Evolutionary conservation across 805 yeast species (phyloP).

Genomic region (Brettanomyces sp.): DNA sequence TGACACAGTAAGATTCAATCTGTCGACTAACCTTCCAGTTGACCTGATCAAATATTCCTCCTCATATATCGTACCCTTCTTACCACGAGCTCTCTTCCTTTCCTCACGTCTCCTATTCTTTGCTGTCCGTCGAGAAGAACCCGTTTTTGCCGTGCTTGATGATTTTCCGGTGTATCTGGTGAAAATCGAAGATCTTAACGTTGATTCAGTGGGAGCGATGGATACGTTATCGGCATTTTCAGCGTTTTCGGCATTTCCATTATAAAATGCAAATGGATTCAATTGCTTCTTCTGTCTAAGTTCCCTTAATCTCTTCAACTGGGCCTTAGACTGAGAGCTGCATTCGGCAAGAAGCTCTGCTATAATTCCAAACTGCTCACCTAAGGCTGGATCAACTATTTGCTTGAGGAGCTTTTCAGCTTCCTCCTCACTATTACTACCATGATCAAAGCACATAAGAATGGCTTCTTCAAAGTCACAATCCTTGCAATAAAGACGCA

Average conservation of each 20-base stretch:
- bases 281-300: conserved; percentile 71
- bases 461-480: conserved; percentile 71
- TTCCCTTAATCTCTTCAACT: conserved; percentile 74
- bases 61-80: conserved; percentile 95
- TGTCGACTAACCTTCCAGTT: conserved; percentile 77
- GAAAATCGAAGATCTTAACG: conserved; percentile 86
- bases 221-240: conserved; percentile 92
- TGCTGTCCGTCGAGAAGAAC: conserved; percentile 86
- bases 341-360: conserved; percentile 94
- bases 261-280: conserved; percentile 83
- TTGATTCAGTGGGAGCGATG: conserved; percentile 87
- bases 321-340: conserved; percentile 74
- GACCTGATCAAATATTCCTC: conserved; percentile 90
- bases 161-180: conserved; percentile 97
- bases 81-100: conserved; percentile 91
- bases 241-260: conserved; percentile 45
- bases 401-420: conserved; percentile 39
- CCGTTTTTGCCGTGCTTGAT: conserved; percentile 90
- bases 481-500: conserved; percentile 63
- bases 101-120: conserved; percentile 93
- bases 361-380: conserved; percentile 80
- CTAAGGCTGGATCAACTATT: conserved; percentile 62
- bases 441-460: conserved; percentile 35
- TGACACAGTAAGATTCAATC: conserved; percentile 61
- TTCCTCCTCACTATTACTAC: conserved; percentile 25